Percentiles rank a stretch among this genome's conserved stretches.
Evolutionary conservation across 306 rosid species (phyloP).

Genomic region (Quillaja saponaria): DNA sequence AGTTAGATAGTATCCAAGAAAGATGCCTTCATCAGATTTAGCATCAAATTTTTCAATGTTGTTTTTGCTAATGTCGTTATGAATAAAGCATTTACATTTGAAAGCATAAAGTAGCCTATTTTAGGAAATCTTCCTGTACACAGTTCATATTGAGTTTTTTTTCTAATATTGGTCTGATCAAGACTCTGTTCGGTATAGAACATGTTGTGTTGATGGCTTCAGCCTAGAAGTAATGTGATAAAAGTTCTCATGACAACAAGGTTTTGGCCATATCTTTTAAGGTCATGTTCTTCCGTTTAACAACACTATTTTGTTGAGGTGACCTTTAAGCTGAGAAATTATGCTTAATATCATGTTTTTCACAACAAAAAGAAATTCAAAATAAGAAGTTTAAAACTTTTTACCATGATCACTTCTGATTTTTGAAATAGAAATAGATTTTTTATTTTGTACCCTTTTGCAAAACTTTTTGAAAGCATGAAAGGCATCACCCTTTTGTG

Average conservation of each 20-base stretch:
- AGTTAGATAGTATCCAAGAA: too few species aligned
- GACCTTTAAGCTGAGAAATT: not conserved
- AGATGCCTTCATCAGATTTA: too few species aligned
- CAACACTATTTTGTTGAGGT: slow-evolving; percentile 9
- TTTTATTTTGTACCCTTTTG: not conserved
- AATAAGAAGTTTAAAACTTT: not conserved
- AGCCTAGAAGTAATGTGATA: not conserved
- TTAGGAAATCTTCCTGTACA: slow-evolving; percentile 1
- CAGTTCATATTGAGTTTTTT: slow-evolving; percentile 12
- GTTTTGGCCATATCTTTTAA: not conserved
- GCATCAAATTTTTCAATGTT: too few species aligned
- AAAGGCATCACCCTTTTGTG: not conserved
- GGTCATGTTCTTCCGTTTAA: not conserved
- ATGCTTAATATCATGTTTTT: slow-evolving; percentile 2
- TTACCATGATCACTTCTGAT: not conserved
- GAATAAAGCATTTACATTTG: too few species aligned
- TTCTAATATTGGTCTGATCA: not conserved
- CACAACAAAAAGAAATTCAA: slow-evolving; percentile 4
- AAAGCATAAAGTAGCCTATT: not conserved
- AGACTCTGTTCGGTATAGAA: not conserved
- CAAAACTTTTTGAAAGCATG: not conserved
- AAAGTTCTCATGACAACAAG: not conserved
- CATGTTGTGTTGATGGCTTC: not conserved
- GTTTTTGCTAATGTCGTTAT: too few species aligned
- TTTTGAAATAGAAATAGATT: too few species aligned